Conservation (phyloP, 2,329 filamentous ascomycete species). For the Septoria linicola region DNA sequence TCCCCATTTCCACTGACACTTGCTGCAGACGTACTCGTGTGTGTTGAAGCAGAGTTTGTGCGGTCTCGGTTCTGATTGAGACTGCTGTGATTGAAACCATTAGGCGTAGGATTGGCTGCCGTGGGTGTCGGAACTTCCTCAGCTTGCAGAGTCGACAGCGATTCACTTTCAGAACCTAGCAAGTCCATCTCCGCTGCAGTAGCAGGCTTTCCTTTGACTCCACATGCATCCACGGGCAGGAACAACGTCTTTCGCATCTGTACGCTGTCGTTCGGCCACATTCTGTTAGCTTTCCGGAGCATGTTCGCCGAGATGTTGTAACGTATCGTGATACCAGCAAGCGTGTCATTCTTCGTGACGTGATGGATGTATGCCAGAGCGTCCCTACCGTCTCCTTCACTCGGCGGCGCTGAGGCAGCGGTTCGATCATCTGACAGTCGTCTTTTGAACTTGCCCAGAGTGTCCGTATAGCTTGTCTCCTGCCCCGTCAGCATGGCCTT, state of each 20-base stretch:
- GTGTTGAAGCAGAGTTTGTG: slow-evolving; percentile 39
- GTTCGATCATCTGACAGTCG: slow-evolving; percentile 65
- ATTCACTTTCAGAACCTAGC: slow-evolving; percentile 34
- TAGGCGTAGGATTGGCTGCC: slow-evolving; percentile 30
- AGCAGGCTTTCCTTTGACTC: slow-evolving; percentile 69
- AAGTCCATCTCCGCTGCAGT: slow-evolving; percentile 36
- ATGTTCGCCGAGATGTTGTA: slow-evolving; percentile 83
- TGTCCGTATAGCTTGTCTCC: slow-evolving; percentile 44
- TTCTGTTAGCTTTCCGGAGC: slow-evolving; percentile 82
- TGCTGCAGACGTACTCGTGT: slow-evolving; percentile 39
- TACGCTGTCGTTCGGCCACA: slow-evolving; percentile 92
- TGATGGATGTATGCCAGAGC: slow-evolving; percentile 88
- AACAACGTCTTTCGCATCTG: slow-evolving; percentile 78
- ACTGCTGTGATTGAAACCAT: slow-evolving; percentile 19
- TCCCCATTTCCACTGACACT: slow-evolving; percentile 55
- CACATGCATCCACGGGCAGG: slow-evolving; percentile 85
- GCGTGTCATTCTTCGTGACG: slow-evolving; percentile 77
- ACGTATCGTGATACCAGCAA: slow-evolving; percentile 85
- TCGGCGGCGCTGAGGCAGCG: slow-evolving; percentile 49
- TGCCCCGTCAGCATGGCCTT: slow-evolving; percentile 46
- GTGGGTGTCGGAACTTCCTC: slow-evolving; percentile 41
- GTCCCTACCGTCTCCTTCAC: slow-evolving; percentile 65
- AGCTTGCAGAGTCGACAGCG: slow-evolving; percentile 32
- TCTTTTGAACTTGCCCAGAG: slow-evolving; percentile 57
- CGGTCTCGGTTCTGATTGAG: slow-evolving; percentile 35